Evolutionary conservation across 2,329 filamentous ascomycete genomes (phyloP), one percentile per base, ranked within the genome.

Genomic region (Harringtonia lauricola): DNA sequence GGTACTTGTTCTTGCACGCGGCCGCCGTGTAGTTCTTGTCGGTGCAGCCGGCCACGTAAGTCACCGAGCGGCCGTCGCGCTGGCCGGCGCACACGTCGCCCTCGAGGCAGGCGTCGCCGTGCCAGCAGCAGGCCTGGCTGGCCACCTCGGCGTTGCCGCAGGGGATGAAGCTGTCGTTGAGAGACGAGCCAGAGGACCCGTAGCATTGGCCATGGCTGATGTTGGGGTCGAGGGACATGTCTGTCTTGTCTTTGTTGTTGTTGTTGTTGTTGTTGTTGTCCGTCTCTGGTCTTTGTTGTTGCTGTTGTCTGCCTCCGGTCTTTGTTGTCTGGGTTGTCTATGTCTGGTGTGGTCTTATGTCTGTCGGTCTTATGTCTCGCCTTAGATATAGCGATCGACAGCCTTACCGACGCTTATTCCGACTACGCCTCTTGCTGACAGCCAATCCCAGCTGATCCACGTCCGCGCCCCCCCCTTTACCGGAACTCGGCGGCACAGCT

Each of bases 31-130:
- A 64, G 2, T 48, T 42, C 2, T 48, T 46, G 34, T 65, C 60
- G 21, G 57, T 63, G 48, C 62, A 65, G 13, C 61, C 63, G 4
- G 61, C 56, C 15, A 61, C 52, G 31, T 65, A 66, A 3, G 62
- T 66, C 17, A 55, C 44, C n/a, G 55, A 57, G 47, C 49, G 61
- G 45, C 51, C 55, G 31, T 49, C 51, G 28, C 55, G 49, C 22
- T 47, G 24, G 31, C 49, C 52, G 29, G 41, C 51, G 44, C 52
- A 54, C 41, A 51, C 51, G 13, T 35, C 19, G 40, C 47, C 38
- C 5, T 17, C 38, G 5, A 54, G 47, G 28, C 51, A 54, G n/a
- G 30, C 33, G 43, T 54, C 52, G 35, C 50, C 50, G 4, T 38
- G 29, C 43, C 48, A 47, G 46, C 52, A 54, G 43, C 52, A 54